These are phyloP conservation scores for Blastobotrys illinoisensis DNA, from an alignment of 1,139 yeast genomes.

Conservation along the genomic window DNA sequence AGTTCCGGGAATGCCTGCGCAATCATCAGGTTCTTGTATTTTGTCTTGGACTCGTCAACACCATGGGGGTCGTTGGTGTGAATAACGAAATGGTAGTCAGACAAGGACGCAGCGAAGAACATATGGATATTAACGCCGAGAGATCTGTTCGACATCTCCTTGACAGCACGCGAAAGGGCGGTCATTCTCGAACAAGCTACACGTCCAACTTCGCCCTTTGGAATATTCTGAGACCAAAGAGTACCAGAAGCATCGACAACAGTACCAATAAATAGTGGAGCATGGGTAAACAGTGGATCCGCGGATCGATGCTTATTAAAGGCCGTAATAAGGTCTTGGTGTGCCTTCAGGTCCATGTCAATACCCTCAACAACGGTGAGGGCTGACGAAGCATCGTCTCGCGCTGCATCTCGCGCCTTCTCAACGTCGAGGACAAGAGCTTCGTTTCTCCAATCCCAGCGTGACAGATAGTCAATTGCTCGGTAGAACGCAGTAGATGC, in stretches of 20 bases:
- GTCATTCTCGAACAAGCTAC: conserved; percentile 81
- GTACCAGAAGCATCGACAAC: conserved; percentile 80
- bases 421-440: conserved; percentile 74
- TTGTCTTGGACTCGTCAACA: conserved; percentile 16
- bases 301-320: conserved; percentile 61
- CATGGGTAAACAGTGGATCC: conserved; percentile 76
- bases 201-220: conserved; percentile 46
- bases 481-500: conserved; percentile 77
- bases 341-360: conserved; percentile 54
- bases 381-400: conserved; percentile 25
- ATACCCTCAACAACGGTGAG: conserved; percentile 42
- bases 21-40: conserved; percentile 56
- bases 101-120: conserved; percentile 63
- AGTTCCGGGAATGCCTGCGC: conserved; percentile 20
- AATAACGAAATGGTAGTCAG: conserved; percentile 78
- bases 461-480: conserved; percentile 60
- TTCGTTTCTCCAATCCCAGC: conserved; percentile 94
- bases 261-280: conserved; percentile 78
- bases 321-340: conserved; percentile 56
- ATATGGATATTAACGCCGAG: conserved; percentile 42
- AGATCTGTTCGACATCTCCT: conserved; percentile 42
- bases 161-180: conserved; percentile 75
- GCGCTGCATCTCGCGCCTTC: conserved; percentile 40
- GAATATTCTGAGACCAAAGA: conserved; percentile 64
- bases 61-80: conserved; percentile 46